Base-by-base conservation (phyloP, 768 basidiomycete species). In the Zangia roseola region DNA sequence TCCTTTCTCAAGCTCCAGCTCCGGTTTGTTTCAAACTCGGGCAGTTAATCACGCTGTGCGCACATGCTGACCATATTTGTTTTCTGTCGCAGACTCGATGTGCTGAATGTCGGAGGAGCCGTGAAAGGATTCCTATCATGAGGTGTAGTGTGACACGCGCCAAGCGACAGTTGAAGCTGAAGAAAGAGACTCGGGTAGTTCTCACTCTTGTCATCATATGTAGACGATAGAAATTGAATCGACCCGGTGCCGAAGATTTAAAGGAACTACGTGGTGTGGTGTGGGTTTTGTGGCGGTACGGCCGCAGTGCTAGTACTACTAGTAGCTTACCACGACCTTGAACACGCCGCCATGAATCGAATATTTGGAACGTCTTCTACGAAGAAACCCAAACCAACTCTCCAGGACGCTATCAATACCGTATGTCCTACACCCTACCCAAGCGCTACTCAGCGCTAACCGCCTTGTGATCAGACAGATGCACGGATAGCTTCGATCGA, bases 361-460 rank as follows among this genome's bases (percentile, higher is more conserved):
- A 84, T 93, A 62, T 93, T 93, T 68, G 91, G 91, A 40, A 62
- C 78, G 1, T 86, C 89, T 20, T 56, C 81, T 8, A 77, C 77
- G 68, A 86, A 84, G 71, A 94, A 91, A 64, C 91, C 94, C 19
- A 90, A 91, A 62, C 82, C 95, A 0, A 76, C 76, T 3, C 80
- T 99, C 6, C 83, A 87, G 53, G 97, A 99, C 73, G 95, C 95
- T n/a, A 97, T 99, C 65, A 72, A 81, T 43, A 84, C 92, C 52
- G 89, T 91, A 58, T 66, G 83, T 72, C 26, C 24, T 12, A n/a
- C 10, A 31, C 24, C 13, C 43, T 6, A 12, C n/a, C 4, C 24
- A 14, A 31, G 31, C 14, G 14, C 25, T 6, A 17, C 9, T 25
- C 30, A 30, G 23, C 43, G 12, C 44, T 37, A 30, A 56, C 43